Base-by-base conservation (phyloP, 257 asterid genomes). In the Scutellaria minor region DNA sequence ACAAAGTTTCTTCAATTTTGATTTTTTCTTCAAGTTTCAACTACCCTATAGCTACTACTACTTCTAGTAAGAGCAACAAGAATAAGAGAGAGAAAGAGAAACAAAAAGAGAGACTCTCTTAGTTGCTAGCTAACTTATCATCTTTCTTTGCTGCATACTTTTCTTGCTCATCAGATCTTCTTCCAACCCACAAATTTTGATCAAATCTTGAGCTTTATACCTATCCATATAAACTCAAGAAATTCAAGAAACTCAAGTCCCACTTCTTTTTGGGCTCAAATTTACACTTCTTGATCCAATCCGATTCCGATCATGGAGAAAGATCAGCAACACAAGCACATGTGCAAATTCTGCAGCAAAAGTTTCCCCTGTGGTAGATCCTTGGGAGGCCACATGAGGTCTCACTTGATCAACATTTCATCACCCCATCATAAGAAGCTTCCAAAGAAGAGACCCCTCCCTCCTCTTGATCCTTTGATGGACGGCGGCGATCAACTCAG, bases 271-370 rank as follows among this genome's bases (percentile, higher is more conserved):
- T n/a, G 8, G 13, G 6, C 47, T 60, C 24, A 60, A 35, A 7
- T 60, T 37, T 22, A 12, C 14, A 20, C n/a, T 39, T 57, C 3
- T 27, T 6, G 2, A 15, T n/a, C 18, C 13, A 55, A 55, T 55
- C 61, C 47, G 5, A 31, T 35, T 13, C 14, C 15, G 12, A 2
- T 15, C 54, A 90, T 88, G 88, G 89, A 82, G 77, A 84, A 75
- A 75, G 77, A 78, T 83, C 85, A 78, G 35, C 86, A 87, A 1
- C 76, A 51, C 0, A 63, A 69, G 41, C 81, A 80, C 47, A 72
- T 66, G 27, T 93, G 97, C 86, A 90, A 77, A 64, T 83, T 90
- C 75, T 92, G 98, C 76, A 67, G 46, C 84, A 92, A 88, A 79
- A 81, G 78, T 6, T 80, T 72, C 81, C 78, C 81, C 59, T 80